Evolutionary conservation across 768 basidiomycete species (phyloP), one percentile per base, ranked within the genome.

Genomic region (Mycena vulgaris): DNA sequence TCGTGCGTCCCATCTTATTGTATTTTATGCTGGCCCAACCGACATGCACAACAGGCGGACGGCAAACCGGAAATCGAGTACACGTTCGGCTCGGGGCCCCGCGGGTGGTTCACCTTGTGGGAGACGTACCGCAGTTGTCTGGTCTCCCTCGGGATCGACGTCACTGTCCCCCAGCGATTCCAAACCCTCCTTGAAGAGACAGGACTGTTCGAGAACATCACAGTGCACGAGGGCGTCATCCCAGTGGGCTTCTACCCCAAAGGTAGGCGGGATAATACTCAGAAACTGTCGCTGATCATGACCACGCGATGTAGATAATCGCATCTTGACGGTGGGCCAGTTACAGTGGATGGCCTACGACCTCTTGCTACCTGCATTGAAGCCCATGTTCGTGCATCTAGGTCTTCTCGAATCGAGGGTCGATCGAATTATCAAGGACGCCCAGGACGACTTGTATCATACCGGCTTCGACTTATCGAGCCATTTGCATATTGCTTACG

Each of bases 291-390:
- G 23, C 51, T 67, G 65, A 51, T 37, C 33, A 30, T 67, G 65
- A 51, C 49, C 33, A 30, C 27, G 58, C 52, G 64, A 37, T 23
- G 28, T 56, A 92, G 92, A 92, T 78, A 83, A 84, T 10, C 80
- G 86, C 60, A 83, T 87, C 39, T 84, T 92, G 39, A 91, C 89
- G 27, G 86, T 91, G 56, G 92, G 90, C 9, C 90, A 93, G 74
- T 79, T 93, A 25, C 90, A 91, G 45, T 93, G 92, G 92, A 89
- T 92, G 89, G 88, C 89, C 69, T 89, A 88, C 73, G 92, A 93
- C 71, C 83, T 88, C 27, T 84, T 92, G 69, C 81, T 93, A 40
- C 90, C 90, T 35, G 89, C 90, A 5, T 78, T 93, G 69, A 87
- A 86, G 61, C 90, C 90, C 17, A 82, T 91, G 45, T 87, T 92